These are phyloP conservation scores for Cryptococcus wingfieldii DNA, from an alignment of 1,284 basidiomycete species.

Conservation along the genomic window DNA sequence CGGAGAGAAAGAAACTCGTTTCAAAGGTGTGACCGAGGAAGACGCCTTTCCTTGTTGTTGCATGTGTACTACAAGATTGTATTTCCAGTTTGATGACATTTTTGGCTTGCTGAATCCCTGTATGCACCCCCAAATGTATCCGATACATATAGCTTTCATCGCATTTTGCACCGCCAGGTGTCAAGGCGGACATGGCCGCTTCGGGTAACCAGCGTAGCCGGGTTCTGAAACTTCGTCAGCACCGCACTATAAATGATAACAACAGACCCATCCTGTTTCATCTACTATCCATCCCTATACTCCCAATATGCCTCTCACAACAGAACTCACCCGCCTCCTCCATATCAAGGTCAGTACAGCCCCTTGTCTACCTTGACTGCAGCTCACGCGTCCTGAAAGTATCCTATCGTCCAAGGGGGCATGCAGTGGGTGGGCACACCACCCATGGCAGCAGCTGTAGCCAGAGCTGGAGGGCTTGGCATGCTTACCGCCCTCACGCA, in stretches of 20 bases:
- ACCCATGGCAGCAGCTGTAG: slow-evolving; percentile 61
- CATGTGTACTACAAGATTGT: slow-evolving; percentile 1
- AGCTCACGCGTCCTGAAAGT: slow-evolving; percentile 30
- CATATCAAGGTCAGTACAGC: slow-evolving; percentile 28
- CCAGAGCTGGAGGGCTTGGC: slow-evolving; percentile 81
- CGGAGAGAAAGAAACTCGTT: not conserved
- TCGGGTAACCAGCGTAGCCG: not conserved
- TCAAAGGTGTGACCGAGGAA: not conserved
- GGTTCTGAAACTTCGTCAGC: too few relatives aligned
- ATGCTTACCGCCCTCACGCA: slow-evolving; percentile 83
- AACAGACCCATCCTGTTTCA: too few relatives aligned
- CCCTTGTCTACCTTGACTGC: too few relatives aligned
- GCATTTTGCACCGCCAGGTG: too few relatives aligned
- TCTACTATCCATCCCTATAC: not conserved
- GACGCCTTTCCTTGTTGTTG: not conserved
- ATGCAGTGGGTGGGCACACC: slow-evolving; percentile 70
- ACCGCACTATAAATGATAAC: too few relatives aligned
- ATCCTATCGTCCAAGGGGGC: slow-evolving; percentile 62
- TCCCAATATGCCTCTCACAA: slow-evolving; percentile 47
- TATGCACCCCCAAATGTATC: too few relatives aligned
- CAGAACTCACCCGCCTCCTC: slow-evolving; percentile 51
- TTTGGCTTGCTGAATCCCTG: too few relatives aligned
- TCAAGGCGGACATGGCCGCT: not conserved
- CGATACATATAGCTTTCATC: too few relatives aligned
- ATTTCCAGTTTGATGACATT: too few relatives aligned